phyloP scores from a whole-genome alignment of 208 protist species.

The Crithidia bombi region DNA sequence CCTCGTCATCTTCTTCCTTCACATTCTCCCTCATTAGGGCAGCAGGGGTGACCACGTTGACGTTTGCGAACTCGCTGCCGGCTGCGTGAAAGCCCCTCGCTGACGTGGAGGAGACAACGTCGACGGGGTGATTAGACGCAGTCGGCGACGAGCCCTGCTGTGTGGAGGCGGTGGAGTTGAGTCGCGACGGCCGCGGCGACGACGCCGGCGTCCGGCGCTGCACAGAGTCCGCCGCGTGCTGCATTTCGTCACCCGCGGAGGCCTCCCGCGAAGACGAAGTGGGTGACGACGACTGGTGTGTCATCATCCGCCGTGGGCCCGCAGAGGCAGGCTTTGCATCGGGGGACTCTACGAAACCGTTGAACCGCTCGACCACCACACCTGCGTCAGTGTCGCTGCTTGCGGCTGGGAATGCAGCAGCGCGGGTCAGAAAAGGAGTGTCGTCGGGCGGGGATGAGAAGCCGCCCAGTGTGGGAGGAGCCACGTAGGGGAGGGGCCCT shows the following conservation, averaged over 20 bases:
- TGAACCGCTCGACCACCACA: too few species aligned
- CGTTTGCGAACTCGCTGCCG: not conserved
- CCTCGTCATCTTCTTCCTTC: not conserved
- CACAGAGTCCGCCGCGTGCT: too few species aligned
- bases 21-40: not conserved
- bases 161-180: conserved; percentile 15
- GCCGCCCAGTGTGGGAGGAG: not conserved
- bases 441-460: conserved; percentile 8
- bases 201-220: too few species aligned
- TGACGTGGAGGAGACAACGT: too few species aligned
- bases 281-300: not conserved
- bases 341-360: not conserved
- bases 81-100: not conserved
- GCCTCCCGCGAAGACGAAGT: too few species aligned
- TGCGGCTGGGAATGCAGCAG: not conserved
- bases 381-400: too few species aligned
- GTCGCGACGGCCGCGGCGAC: conserved; percentile 7
- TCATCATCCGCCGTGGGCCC: not conserved
- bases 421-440: not conserved
- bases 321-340: not conserved
- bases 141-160: conserved; percentile 6
- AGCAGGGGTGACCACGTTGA: not conserved
- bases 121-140: too few species aligned
- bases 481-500: too few species aligned
- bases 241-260: too few species aligned